Conservation (phyloP, 2,329 filamentous ascomycete genomes). For the Trichoderma simmonsii region DNA sequence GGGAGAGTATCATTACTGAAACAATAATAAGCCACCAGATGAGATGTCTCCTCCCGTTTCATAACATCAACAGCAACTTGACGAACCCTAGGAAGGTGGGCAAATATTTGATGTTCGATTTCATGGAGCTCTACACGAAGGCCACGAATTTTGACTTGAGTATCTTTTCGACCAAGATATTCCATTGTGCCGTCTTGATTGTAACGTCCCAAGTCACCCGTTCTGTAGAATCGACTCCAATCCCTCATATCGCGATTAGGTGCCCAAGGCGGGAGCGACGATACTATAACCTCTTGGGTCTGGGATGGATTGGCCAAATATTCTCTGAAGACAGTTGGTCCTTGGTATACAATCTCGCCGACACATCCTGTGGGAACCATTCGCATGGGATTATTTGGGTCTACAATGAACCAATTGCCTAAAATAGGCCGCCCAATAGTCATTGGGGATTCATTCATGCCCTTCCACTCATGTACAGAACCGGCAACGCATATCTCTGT, state of each 20-base stretch:
- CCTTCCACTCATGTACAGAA: conserved; percentile 1
- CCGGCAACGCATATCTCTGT: conserved; percentile 4
- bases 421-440: not conserved
- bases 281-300: not conserved
- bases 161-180: not conserved
- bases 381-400: not conserved
- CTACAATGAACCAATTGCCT: conserved; percentile 15
- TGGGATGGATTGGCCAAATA: not conserved
- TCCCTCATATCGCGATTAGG: conserved; percentile 20
- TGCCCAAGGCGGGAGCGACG: conserved; percentile 28
- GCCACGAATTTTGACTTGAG: conserved; percentile 8
- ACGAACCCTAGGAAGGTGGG: not conserved
- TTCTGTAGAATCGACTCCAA: conserved; percentile 37
- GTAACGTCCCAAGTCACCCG: conserved; percentile 45
- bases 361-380: not conserved
- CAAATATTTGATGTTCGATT: conserved; percentile 1
- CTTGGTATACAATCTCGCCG: conserved; percentile 6
- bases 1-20: not conserved
- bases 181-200: conserved; percentile 24
- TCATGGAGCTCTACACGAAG: conserved; percentile 3
- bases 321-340: not conserved
- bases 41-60: not conserved
- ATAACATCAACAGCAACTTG: not conserved
- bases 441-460: not conserved
- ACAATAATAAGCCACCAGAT: not conserved